Conservation (phyloP, 768 basidiomycete genomes). For the Russula olivacea region DNA sequence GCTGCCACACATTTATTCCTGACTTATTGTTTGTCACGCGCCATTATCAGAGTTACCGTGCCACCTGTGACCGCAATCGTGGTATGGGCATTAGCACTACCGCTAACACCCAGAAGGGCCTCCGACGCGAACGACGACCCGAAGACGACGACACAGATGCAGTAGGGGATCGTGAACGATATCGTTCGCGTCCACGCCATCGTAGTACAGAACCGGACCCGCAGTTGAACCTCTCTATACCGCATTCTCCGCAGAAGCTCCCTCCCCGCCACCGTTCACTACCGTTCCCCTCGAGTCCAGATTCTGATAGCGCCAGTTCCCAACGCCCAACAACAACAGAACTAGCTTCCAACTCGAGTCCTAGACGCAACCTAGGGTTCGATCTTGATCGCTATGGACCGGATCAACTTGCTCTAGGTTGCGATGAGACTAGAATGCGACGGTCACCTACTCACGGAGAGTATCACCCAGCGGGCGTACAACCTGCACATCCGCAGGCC, state of each 20-base stretch:
- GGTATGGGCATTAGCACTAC: neutral
- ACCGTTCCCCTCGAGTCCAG: neutral
- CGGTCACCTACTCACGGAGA: neutral
- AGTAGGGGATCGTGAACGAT: slow-evolving; percentile 7
- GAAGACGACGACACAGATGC: neutral
- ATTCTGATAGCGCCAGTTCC: neutral
- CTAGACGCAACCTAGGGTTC: neutral
- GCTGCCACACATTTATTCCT: neutral
- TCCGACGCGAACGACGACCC: slow-evolving; percentile 13
- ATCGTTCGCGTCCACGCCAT: slow-evolving; percentile 15
- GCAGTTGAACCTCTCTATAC: neutral
- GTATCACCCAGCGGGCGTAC: neutral
- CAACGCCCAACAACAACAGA: neutral
- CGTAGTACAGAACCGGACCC: neutral
- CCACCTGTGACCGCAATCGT: slow-evolving; percentile 1
- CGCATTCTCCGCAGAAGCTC: neutral
- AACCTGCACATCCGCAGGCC: neutral
- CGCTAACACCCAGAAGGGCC: neutral
- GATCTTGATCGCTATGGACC: neutral
- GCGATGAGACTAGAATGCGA: neutral
- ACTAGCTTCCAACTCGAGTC: neutral
- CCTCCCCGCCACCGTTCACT: neutral
- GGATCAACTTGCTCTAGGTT: neutral
- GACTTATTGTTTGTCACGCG: neutral
- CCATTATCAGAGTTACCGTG: neutral